These are phyloP conservation scores for Anastatica hierochuntica DNA, from an alignment of 345 rosid genomes.

Conservation along the genomic window DNA sequence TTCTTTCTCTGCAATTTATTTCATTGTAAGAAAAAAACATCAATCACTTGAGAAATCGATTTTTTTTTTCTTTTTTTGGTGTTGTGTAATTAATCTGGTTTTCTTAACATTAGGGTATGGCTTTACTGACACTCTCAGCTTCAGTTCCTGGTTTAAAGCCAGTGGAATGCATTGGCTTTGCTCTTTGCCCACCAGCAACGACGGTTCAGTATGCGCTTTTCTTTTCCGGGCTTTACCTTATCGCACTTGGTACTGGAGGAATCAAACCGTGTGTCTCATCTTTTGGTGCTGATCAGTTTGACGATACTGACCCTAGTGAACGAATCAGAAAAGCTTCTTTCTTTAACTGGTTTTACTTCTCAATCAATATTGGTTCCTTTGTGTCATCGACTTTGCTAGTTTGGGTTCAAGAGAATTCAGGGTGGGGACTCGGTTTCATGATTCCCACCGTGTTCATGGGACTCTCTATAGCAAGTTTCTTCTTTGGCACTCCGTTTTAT, in stretches of 20 bases:
- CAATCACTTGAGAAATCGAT: too few relatives aligned
- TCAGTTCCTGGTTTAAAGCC: constrained; percentile 54
- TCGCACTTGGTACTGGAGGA: constrained; percentile 76
- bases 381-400: constrained; percentile 70
- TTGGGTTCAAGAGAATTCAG: constrained; percentile 79
- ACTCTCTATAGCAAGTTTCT: constrained; percentile 64
- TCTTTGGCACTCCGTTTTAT: constrained; percentile 69
- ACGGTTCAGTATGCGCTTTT: constrained; percentile 54
- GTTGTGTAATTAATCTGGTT: too few relatives aligned
- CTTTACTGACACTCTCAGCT: too few relatives aligned
- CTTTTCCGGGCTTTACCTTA: constrained; percentile 70
- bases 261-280: too few relatives aligned
- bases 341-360: too few relatives aligned
- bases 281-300: too few relatives aligned
- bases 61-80: too few relatives aligned
- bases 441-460: constrained; percentile 85
- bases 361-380: constrained; percentile 81
- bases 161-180: constrained; percentile 43
- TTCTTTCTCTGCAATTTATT: too few relatives aligned
- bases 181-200: constrained; percentile 55
- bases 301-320: constrained; percentile 65
- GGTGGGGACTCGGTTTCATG: constrained; percentile 89
- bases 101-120: too few relatives aligned
- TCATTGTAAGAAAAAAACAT: too few relatives aligned
- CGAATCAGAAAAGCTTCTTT: constrained; percentile 72